phyloP scores from a whole-genome alignment of 345 rosid genomes.

The Psidium friedrichsthalianum region DNA sequence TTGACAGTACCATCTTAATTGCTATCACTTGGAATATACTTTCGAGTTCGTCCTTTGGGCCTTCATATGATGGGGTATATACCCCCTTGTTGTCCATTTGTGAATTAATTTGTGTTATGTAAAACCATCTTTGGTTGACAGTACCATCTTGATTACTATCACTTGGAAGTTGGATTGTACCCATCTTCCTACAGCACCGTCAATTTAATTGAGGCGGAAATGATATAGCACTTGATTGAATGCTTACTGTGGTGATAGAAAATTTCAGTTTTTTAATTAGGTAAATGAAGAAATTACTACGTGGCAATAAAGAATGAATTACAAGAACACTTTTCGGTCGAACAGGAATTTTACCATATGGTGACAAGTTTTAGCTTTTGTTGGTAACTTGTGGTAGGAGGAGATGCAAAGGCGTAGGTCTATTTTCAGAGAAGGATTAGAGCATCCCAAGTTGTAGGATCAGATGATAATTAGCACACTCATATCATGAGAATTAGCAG shows the following conservation, averaged over 20 bases:
- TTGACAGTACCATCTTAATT: background rate
- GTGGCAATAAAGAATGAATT: background rate
- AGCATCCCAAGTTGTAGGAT: background rate
- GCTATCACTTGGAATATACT: background rate
- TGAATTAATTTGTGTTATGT: background rate
- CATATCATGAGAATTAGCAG: background rate
- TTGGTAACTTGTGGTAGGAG: background rate
- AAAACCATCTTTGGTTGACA: background rate
- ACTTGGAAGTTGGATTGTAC: background rate
- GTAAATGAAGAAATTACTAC: background rate
- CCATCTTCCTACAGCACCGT: background rate
- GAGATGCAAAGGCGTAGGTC: background rate
- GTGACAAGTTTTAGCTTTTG: background rate
- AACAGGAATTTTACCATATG: background rate
- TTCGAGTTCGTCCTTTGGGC: background rate
- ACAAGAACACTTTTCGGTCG: background rate
- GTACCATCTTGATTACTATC: background rate
- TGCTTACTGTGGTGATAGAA: background rate
- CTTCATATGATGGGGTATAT: background rate
- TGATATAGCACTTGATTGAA: background rate
- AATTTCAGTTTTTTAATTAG: background rate
- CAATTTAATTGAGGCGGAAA: background rate
- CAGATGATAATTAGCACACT: background rate
- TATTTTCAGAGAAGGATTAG: background rate
- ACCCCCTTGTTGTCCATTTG: background rate